Base-by-base conservation (phyloP, 202 grass and related monocot species). In the Brachypodium distachyon region DNA sequence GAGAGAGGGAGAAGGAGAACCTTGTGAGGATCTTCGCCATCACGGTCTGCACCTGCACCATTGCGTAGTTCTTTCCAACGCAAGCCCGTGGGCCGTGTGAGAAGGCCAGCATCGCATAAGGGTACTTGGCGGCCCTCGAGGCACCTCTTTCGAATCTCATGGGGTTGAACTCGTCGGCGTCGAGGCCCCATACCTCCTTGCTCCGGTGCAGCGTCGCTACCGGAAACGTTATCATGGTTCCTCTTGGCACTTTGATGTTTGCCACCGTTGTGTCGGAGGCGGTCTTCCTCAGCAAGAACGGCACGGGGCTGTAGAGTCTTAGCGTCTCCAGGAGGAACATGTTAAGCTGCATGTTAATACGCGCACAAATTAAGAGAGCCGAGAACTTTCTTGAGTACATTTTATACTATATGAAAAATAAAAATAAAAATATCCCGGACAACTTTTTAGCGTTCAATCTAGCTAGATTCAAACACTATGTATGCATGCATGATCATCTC, bases 1-100 rank as follows among this genome's bases (percentile, higher is more conserved):
- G 58, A 19, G 74, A 87, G 5, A 87, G 74, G 6, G 50, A 67
- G 37, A 87, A 83, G 5, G 74, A 60, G 56, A 87, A 87, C 22
- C 60, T 74, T n/a, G 34, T 53, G 33, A 87, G 39, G 42, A 87
- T 51, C 31, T 68, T 73, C 16, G 67, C 74, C 42, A 87, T 78
- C 22, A 61, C 40, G 0, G 51, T 43, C 74, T 87, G 81, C 1
- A 60, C 58, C 32, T 87, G 21, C 12, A 79, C 5, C 66, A 87
- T 31, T 33, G 66, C 39, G 63, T 74, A 87, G 58, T 56, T 83
- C 61, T 66, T 69, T 18, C 31, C 58, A 12, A 33, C 18, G 32
- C 58, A 61, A 1, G 0, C 17, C 1, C 32, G 31, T 19, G 58
- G 31, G 1, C 32, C 58, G 0, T 4, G 5, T 61, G 31, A 61